Conservation (phyloP, 192 early-diverging fungal species). For the Chytriomyces confervae region DNA sequence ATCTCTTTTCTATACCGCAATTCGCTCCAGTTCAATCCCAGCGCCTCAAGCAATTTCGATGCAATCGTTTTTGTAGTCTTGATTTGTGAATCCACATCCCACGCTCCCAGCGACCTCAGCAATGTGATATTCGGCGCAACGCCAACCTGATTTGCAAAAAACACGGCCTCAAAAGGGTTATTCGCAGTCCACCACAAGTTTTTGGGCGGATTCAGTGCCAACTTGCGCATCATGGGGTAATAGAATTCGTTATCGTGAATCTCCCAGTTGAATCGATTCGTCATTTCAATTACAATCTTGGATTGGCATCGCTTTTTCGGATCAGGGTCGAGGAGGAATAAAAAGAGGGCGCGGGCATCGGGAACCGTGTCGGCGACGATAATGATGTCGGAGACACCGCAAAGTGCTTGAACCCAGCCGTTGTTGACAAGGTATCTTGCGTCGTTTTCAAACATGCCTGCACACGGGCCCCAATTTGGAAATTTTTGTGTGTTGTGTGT, state of each 20-base stretch:
- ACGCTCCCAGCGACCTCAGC: conserved; percentile 18
- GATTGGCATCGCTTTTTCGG: conserved; percentile 4
- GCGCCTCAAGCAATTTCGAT: not conserved
- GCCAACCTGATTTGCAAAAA: not conserved
- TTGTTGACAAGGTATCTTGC: not conserved
- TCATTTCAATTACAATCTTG: conserved; percentile 26
- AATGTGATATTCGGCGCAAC: conserved; percentile 1
- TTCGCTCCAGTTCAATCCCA: not conserved
- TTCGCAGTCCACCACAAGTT: conserved; percentile 29
- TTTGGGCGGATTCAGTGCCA: not conserved
- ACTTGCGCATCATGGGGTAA: not conserved
- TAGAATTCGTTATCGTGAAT: conserved; percentile 9
- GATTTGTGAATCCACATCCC: conserved; percentile 23
- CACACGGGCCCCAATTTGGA: no score
- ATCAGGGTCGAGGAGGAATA: conserved; percentile 8
- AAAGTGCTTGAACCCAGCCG: conserved; percentile 9
- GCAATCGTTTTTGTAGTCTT: not conserved
- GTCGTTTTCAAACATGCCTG: not conserved
- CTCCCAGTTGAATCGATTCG: conserved; percentile 34
- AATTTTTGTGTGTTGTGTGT: not conserved
- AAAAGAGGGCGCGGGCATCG: conserved; percentile 20
- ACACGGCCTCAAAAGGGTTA: conserved; percentile 25
- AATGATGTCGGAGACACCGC: conserved; percentile 13
- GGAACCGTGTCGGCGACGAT: conserved; percentile 30
- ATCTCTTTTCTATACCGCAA: not conserved